Evolutionary conservation across 495 filamentous ascomycete genomes (phyloP), one percentile per base, ranked within the genome.

Genomic region (Endocarpon pusillum): DNA sequence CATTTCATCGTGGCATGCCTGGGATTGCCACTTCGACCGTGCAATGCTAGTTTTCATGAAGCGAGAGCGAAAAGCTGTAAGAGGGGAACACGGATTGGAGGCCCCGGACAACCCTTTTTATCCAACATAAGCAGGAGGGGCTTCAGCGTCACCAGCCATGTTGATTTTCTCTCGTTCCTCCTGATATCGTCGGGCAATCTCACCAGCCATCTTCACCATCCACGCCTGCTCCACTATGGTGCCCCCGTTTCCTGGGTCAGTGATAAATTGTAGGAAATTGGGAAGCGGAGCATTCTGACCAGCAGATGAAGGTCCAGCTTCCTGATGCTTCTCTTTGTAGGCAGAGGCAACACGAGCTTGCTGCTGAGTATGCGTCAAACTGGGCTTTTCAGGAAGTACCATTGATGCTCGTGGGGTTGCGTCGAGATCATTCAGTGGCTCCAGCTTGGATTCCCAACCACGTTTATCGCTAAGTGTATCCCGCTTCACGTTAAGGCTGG

Each of bases 141-240:
- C 57, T 47, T 66, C 61, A 32, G 42, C 38, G n/a, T n/a, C n/a
- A n/a, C n/a, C n/a, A n/a, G n/a, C n/a, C n/a, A n/a, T n/a, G n/a
- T n/a, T n/a, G n/a, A n/a, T n/a, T n/a, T n/a, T n/a, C 19, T 50
- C 43, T 42, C 75, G 74, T 46, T 83, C 69, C 32, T 92, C 81
- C 36, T 84, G 74, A 41, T 87, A 77, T 19, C 79, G 77, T 42
- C 78, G 67, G 25, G 83, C 83, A 29, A 94, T 85, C 54, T 97
- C 87, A 29, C 71, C 70, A 4, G 87, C 86, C 55, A 97, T 79
- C 58, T 85, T 84, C 60, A 78, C 77, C 42, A 94, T 75, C 70
- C 86, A 85, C 0, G 80, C 78, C 49, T 85, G 78, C 42, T 92
- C 80, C 20, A 92, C 57, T 12, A 83, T 72, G 12, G 73, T 68